Percentiles rank a stretch among this genome's conserved stretches.
phyloP scores from a whole-genome alignment of 306 rosid species.

The Prunus persica region Prunus_persica_NCBIv2 NC_034011.1:26824001-26824500 shows the following conservation, averaged over 20 bases:
- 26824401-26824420: slow-evolving; percentile 74
- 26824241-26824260: slow-evolving; percentile 97
- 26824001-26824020: slow-evolving; percentile 46
- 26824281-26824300: slow-evolving; percentile 74
- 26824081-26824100: slow-evolving; percentile 21
- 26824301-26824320: slow-evolving; percentile 70
- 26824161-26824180: background rate
- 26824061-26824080: slow-evolving; percentile 11
- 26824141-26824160: background rate
- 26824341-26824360: slow-evolving; percentile 77
- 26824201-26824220: background rate
- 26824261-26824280: slow-evolving; percentile 70
- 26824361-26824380: slow-evolving; percentile 66
- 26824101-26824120: background rate
- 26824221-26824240: slow-evolving; percentile 54
- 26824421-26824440: slow-evolving; percentile 67
- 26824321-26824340: slow-evolving; percentile 64
- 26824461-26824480: background rate
- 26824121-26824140: background rate
- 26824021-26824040: slow-evolving; percentile 45
- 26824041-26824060: slow-evolving; percentile 29
- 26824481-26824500: background rate
- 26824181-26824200: slow-evolving; percentile 5
- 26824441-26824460: background rate
- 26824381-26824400: slow-evolving; percentile 78